A percentile compares a stretch with the other conserved stretches of the same genome.
phyloP scores from a whole-genome alignment of 2,329 filamentous ascomycete genomes.

The Trichoderma atroviride region DNA sequence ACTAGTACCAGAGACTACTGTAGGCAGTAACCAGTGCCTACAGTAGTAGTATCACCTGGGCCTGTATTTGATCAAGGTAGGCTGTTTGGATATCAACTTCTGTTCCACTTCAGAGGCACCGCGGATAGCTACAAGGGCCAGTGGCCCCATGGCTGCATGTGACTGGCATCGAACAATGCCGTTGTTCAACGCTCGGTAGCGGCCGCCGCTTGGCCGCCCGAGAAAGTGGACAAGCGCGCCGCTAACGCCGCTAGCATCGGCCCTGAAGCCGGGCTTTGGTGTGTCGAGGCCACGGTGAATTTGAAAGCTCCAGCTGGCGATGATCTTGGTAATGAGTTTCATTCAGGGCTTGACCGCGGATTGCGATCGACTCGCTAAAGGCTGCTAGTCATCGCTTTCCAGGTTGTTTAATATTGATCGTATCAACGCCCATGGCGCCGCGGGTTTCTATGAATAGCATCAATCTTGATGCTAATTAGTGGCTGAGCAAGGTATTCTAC shows the following conservation, averaged over 20 bases:
- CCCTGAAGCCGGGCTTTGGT: background rate
- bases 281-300: background rate
- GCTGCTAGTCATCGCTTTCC: background rate
- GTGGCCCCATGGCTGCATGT: constrained; percentile 1
- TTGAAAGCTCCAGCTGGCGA: background rate
- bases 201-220: constrained; percentile 4
- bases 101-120: background rate
- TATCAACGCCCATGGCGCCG: background rate
- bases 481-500: too few species aligned
- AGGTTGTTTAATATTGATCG: background rate
- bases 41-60: background rate
- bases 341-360: background rate
- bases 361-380: background rate
- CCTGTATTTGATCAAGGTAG: background rate
- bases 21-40: too few species aligned
- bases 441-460: background rate
- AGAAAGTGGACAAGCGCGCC: background rate
- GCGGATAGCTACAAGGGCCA: background rate
- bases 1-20: too few species aligned
- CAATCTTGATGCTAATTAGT: background rate
- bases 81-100: background rate
- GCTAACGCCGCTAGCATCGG: background rate
- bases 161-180: constrained; percentile 1
- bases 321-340: background rate
- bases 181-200: constrained; percentile 4